phyloP scores from a whole-genome alignment of 2,329 filamentous ascomycete species.

The Domatiomyces catenatus region DNA sequence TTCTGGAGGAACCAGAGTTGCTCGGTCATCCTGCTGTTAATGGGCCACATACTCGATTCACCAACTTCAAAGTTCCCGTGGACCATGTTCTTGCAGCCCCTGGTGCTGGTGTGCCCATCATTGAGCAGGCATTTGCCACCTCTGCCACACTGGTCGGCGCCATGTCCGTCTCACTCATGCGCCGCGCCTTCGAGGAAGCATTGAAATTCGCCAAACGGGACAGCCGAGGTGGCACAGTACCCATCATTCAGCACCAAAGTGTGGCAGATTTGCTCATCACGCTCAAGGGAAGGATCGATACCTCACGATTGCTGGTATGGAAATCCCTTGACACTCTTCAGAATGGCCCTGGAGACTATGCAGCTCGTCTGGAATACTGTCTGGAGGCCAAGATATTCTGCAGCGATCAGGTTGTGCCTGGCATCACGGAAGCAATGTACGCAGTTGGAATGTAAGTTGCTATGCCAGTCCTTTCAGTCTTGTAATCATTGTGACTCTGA shows the following conservation, averaged over 20 bases:
- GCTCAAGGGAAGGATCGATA: conserved; percentile 38
- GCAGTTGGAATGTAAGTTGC: conserved; percentile 33
- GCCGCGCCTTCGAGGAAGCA: conserved; percentile 37
- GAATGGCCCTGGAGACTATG: conserved; percentile 24
- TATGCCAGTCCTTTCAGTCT: too few relatives aligned
- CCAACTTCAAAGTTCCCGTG: conserved; percentile 32
- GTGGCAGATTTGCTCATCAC: conserved; percentile 38
- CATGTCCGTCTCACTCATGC: conserved; percentile 40
- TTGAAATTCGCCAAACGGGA: conserved; percentile 36
- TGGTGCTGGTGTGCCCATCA: conserved; percentile 29
- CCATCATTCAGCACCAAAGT: conserved; percentile 34
- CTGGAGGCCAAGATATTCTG: conserved; percentile 38
- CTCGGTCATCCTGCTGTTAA: conserved; percentile 35
- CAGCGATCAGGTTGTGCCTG: conserved; percentile 35
- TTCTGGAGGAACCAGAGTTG: conserved; percentile 32
- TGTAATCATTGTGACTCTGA: too few relatives aligned
- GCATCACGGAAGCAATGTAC: conserved; percentile 35
- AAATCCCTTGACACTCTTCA: conserved; percentile 34
- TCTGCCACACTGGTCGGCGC: conserved; percentile 38
- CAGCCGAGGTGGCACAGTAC: conserved; percentile 30
- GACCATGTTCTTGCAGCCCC: conserved; percentile 33
- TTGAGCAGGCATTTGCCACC: conserved; percentile 30
- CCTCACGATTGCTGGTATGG: conserved; percentile 37
- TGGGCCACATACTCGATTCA: conserved; percentile 36
- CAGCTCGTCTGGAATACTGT: conserved; percentile 27